Evolutionary conservation across 768 basidiomycete species (phyloP), one percentile per base, ranked within the genome.

Genomic region (Crepidotus variabilis): DNA sequence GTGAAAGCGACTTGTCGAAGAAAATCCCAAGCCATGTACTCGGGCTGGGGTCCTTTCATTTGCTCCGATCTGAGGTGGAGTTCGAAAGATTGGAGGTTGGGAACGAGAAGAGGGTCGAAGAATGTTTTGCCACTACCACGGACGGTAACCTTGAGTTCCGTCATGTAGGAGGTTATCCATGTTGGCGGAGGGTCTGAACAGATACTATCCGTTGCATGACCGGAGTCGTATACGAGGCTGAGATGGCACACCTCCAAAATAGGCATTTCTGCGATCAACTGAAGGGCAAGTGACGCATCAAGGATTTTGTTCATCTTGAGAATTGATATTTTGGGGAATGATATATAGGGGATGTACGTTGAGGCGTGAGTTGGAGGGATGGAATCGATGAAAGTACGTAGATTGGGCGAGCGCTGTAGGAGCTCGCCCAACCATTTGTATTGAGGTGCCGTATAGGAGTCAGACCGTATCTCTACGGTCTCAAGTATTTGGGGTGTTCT

Each of bases 241-340:
- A 55, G 23, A 35, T 48, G 54, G 24, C 54, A 55, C 10, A 55
- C 18, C 2, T 6, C 24, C 16, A 55, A 50, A 4, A 18, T 22
- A 14, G 47, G 54, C 54, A 55, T 55, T 10, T 47, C 47, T 21
- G 34, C 47, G 32, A 55, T 49, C 23, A 55, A 48, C n/a, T 20
- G 9, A 35, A 49, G 35, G 13, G 47, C 54, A 18, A 23, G 23
- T n/a, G 47, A 23, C 22, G 36, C 21, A 11, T 14, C 3, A 28
- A 55, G 35, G 24, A 13, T 24, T 18, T 48, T 39, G 47, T 18
- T 39, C 18, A 55, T 48, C 33, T 55, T 48, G 22, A 55, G 22
- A 11, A 36, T 39, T 16, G 54, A 55, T 22, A 55, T 20, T n/a
- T 23, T 47, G 9, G 28, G 36, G 34, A 55, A 50, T 11, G 54